Evolutionary conservation across 768 basidiomycete genomes (phyloP), one percentile per base, ranked within the genome.

Genomic region (Cyclocybe aegerita): DNA sequence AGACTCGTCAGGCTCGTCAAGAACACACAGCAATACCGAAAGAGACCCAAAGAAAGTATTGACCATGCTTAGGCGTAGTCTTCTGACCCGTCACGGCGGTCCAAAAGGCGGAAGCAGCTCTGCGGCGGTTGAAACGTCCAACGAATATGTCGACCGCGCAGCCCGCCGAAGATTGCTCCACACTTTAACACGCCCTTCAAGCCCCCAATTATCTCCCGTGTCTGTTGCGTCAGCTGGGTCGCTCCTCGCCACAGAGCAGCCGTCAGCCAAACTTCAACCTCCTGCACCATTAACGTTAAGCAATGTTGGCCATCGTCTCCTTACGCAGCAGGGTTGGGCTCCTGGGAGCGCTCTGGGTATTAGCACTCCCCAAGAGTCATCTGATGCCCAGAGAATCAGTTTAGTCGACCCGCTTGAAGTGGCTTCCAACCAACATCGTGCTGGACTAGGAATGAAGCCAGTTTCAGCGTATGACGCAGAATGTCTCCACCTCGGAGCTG

Each of bases 281-380:
- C 70, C 82, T 14, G 57, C 65, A 5, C 82, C 86, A 0, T 59
- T 90, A 15, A 62, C 80, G 2, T 60, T 74, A 2, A 70, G 73
- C 12, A 91, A 89, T 58, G 69, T 90, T 46, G 90, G 89, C 0
- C 82, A 87, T 58, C 75, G 72, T 34, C 69, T 92, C 30, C 71
- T 91, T 0, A 70, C 83, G 64, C 86, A 83, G 62, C 87, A 88
- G 64, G 89, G 89, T 1, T 92, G 90, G 90, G 70, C 73, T 12
- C 88, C 86, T 7, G 90, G 88, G 1, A 73, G 75, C 16, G 70
- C 77, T 3, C 73, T 87, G 12, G 82, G 82, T 2, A 53, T 60
- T 23, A 23, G 23, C 23, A 23, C 23, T 10, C 46, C 63, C 6
- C 53, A 56, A 30, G 49, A 48, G 12, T 17, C 54, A 9, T 63